phyloP scores from a whole-genome alignment of 371 early-diverging fungal genomes.

The Dichotomocladium elegans region DNA sequence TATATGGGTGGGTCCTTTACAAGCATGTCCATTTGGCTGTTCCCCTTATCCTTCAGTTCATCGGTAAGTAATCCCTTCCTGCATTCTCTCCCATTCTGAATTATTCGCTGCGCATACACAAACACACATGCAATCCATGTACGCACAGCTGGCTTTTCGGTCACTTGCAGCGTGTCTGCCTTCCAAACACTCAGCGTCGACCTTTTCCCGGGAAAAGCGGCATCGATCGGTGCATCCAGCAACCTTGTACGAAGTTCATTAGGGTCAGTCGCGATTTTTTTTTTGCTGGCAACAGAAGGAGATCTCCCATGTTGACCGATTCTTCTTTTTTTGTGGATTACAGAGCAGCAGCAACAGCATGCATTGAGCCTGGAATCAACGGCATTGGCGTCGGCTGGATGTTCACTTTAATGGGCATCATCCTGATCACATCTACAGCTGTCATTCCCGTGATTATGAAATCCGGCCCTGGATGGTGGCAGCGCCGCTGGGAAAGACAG shows the following conservation, averaged over 20 bases:
- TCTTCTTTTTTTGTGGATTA: neutral
- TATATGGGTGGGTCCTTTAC: constrained; percentile 30
- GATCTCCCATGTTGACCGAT: constrained; percentile 3
- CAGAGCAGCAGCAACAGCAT: constrained; percentile 20
- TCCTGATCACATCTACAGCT: neutral
- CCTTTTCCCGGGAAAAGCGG: constrained; percentile 1
- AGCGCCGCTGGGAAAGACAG: neutral
- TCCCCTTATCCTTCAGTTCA: constrained; percentile 23
- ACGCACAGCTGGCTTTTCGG: neutral
- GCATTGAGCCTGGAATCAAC: constrained; percentile 29
- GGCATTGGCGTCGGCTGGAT: constrained; percentile 34
- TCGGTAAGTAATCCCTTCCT: constrained; percentile 11
- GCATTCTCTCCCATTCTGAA: too few relatives aligned
- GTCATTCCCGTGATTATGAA: neutral
- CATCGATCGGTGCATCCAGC: constrained; percentile 35
- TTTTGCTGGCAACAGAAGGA: too few relatives aligned
- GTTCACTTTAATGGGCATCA: constrained; percentile 17
- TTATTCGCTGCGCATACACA: neutral
- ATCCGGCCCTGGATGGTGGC: neutral
- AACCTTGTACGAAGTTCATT: constrained; percentile 32
- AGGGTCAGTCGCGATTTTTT: constrained; percentile 23
- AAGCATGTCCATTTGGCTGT: constrained; percentile 22
- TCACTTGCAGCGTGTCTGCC: neutral
- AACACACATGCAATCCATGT: neutral
- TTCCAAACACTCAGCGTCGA: neutral